Base-by-base conservation (phyloP, 2,329 filamentous ascomycete genomes). In the Pseudogymnoascus sp. region DNA sequence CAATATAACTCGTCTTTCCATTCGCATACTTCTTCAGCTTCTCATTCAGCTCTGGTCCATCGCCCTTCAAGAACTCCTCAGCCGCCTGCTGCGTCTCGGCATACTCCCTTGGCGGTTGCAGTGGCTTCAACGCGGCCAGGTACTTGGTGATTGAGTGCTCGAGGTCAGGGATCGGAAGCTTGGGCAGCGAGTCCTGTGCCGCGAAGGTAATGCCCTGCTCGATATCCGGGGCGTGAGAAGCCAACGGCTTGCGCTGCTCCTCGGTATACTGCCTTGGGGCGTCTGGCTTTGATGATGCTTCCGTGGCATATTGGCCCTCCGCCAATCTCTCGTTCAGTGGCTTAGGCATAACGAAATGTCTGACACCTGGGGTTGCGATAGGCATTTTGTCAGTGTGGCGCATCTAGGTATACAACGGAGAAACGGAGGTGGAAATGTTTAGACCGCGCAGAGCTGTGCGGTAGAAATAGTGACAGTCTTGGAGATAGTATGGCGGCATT, bases 401-500 rank as follows among this genome's bases (percentile, higher is more conserved):
- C 66, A 62, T 69, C 81, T 80, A 91, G 76, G 81, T 83, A 79
- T 91, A 91, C 61, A 91, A 79, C 69, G 89, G 87, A 68, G 88
- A 91, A 75, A 96, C 84, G 71, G 79, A 83, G 70, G 90, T 95
- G 77, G 86, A 84, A 70, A 96, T 86, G 72, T 89, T 93, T 70
- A 96, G 80, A 73, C 92, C 87, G 80, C 90, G 90, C 78, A 96
- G 79, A 73, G 90, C 89, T 76, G 88, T 95, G 80, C 90, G 90
- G 80, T 90, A 94, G 78, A 96, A 95, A 78, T 95, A 95, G 75
- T 95, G 91, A 72, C 90, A 95, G 76, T 95, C 89, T 81, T 94
- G 88, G 63, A 90, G 80, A 76, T 81, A 95, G 76, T 91, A 93
- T 70, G 82, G 76, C 80, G 89, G 89, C 90, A 95, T 95, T 65